These are phyloP conservation scores for Cladosporium sp. DNA, from an alignment of 2,329 filamentous ascomycete genomes.

Conservation along the genomic window DNA sequence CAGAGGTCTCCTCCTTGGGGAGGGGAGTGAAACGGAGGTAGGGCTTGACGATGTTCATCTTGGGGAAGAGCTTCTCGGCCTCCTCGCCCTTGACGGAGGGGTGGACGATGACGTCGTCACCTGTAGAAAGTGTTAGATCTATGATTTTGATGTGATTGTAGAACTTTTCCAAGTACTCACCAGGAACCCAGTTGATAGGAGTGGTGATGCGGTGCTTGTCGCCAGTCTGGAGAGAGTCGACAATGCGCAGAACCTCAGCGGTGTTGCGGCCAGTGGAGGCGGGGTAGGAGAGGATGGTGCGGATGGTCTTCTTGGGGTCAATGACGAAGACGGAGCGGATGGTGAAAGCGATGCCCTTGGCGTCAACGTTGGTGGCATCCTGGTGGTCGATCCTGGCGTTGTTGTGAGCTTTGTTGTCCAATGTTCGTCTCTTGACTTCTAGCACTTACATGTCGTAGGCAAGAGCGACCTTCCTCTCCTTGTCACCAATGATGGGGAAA, in stretches of 20 bases:
- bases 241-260: constrained; percentile 49
- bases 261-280: constrained; percentile 57
- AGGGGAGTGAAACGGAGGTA: constrained; percentile 59
- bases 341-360: constrained; percentile 56
- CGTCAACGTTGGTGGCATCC: constrained; percentile 56
- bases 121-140: constrained; percentile 6
- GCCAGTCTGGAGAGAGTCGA: constrained; percentile 52
- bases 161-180: neutral
- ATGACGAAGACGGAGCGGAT: constrained; percentile 64
- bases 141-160: neutral
- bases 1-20: constrained; percentile 54
- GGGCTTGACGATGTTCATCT: constrained; percentile 59
- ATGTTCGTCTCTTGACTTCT: neutral
- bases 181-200: constrained; percentile 58
- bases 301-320: constrained; percentile 62
- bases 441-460: constrained; percentile 47
- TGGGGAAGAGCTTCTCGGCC: constrained; percentile 56
- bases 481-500: constrained; percentile 53
- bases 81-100: constrained; percentile 55
- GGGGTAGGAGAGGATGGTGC: constrained; percentile 59
- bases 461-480: constrained; percentile 49
- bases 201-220: constrained; percentile 59
- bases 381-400: constrained; percentile 47
- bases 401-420: neutral
- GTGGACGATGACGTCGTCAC: constrained; percentile 59